These are phyloP conservation scores for Seiridium cupressi DNA, from an alignment of 2,329 filamentous ascomycete genomes.

Conservation along the genomic window DNA sequence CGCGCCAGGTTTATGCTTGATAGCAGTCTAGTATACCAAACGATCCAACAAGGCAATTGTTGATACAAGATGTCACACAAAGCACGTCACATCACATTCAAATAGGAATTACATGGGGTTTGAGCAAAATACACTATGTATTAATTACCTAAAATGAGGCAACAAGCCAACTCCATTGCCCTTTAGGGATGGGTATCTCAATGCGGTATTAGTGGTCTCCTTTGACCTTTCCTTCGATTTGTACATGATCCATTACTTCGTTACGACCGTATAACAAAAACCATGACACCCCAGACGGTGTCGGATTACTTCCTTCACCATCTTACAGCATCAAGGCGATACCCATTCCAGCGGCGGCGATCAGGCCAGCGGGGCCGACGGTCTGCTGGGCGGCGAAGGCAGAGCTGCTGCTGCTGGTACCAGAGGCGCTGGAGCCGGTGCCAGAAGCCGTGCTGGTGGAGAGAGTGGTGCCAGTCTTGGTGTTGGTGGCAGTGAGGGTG, in stretches of 20 bases:
- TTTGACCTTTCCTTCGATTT: slow-evolving; percentile 4
- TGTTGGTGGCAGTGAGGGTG: slow-evolving; percentile 10
- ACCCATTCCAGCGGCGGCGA: slow-evolving; percentile 26
- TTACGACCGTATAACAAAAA: not conserved
- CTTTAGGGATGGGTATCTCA: slow-evolving; percentile 8
- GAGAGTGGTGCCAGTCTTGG: slow-evolving; percentile 7
- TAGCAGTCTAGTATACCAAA: no score
- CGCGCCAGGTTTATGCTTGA: no score
- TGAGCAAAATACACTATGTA: slow-evolving; percentile 1
- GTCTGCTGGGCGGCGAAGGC: slow-evolving; percentile 19
- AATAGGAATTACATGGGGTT: not conserved
- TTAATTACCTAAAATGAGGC: slow-evolving; percentile 1
- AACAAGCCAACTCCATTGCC: slow-evolving; percentile 6
- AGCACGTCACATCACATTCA: not conserved
- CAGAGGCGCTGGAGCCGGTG: slow-evolving; percentile 12
- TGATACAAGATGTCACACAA: not conserved
- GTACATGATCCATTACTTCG: slow-evolving; percentile 9
- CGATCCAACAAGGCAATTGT: no score
- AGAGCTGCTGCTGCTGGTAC: slow-evolving; percentile 4
- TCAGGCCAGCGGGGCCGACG: slow-evolving; percentile 24
- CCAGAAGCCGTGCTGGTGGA: slow-evolving; percentile 8
- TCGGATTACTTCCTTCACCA: not conserved
- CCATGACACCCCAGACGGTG: not conserved
- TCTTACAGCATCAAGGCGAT: slow-evolving; percentile 23
- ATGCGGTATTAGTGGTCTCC: slow-evolving; percentile 8